phyloP scores from a whole-genome alignment of 2,329 filamentous ascomycete genomes.

The Cladosporium halotolerans region DNA sequence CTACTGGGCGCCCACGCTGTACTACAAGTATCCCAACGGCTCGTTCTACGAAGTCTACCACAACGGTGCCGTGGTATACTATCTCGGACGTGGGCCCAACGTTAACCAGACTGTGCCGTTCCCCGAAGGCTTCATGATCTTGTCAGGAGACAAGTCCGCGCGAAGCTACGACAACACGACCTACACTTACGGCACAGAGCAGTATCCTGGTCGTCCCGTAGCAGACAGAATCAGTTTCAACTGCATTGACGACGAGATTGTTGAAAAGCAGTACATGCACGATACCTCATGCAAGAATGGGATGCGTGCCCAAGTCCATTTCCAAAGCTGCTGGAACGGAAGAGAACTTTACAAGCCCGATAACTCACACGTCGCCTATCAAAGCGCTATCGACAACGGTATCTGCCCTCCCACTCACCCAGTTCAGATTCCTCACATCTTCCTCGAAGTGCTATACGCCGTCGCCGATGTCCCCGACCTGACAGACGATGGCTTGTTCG shows the following conservation, averaged over 20 bases:
- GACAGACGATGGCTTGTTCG: constrained; percentile 34
- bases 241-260: constrained; percentile 23
- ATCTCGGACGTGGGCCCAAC: constrained; percentile 45
- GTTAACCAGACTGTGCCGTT: constrained; percentile 59
- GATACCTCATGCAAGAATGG: constrained; percentile 30
- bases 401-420: constrained; percentile 37
- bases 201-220: constrained; percentile 35
- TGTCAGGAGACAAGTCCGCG: constrained; percentile 57
- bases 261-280: constrained; percentile 28
- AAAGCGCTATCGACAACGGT: constrained; percentile 35
- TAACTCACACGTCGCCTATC: constrained; percentile 38
- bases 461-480: constrained; percentile 30
- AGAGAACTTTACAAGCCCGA: constrained; percentile 32
- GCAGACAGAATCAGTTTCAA: constrained; percentile 46
- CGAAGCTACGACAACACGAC: constrained; percentile 41
- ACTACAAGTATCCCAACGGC: constrained; percentile 31
- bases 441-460: constrained; percentile 36
- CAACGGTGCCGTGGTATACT: constrained; percentile 67
- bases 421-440: constrained; percentile 34
- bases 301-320: constrained; percentile 33
- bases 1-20: constrained; percentile 34
- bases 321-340: constrained; percentile 35
- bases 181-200: constrained; percentile 32
- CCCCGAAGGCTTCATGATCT: constrained; percentile 63
- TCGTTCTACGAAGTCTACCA: constrained; percentile 45